Conservation (phyloP, 495 filamentous ascomycete genomes). For the Jackrogersella minutella region DNA sequence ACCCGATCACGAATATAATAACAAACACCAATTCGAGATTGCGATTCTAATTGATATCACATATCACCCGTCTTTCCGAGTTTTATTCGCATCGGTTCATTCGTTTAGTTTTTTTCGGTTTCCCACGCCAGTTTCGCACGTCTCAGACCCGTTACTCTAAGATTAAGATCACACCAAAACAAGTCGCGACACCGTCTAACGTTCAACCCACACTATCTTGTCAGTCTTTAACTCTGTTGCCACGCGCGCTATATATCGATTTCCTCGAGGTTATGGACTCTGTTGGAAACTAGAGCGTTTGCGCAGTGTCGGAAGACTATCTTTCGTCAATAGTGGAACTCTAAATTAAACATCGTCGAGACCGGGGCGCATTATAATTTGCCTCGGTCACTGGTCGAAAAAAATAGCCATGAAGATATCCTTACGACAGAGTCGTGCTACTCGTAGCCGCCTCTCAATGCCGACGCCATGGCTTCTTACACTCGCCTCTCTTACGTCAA, state of each 20-base stretch:
- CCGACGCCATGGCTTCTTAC: constrained; percentile 46
- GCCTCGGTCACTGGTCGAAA: constrained; percentile 22
- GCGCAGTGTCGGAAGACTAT: constrained; percentile 22
- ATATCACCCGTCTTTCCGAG: constrained; percentile 4
- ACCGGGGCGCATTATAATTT: constrained; percentile 34
- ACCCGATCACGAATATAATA: constrained; percentile 18
- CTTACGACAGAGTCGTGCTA: constrained; percentile 45
- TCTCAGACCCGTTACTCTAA: not conserved
- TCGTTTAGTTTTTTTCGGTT: constrained; percentile 37
- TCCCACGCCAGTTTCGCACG: constrained; percentile 7
- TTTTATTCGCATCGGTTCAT: constrained; percentile 20
- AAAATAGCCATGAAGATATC: constrained; percentile 52
- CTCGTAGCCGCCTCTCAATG: constrained; percentile 39
- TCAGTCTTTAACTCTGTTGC: constrained; percentile 4
- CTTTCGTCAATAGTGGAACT: constrained; percentile 30
- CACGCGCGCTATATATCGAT: not conserved
- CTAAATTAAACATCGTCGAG: constrained; percentile 24
- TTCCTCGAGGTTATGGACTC: constrained; percentile 39
- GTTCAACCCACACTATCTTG: not conserved
- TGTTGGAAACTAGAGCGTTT: constrained; percentile 22
- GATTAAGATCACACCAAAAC: constrained; percentile 7
- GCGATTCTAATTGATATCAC: constrained; percentile 12
- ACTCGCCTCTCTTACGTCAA: constrained; percentile 53
- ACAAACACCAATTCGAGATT: constrained; percentile 15
- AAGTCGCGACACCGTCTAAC: constrained; percentile 27